Evolutionary conservation across 768 basidiomycete genomes (phyloP).

Genomic region (Boletus reticuloceps): DNA sequence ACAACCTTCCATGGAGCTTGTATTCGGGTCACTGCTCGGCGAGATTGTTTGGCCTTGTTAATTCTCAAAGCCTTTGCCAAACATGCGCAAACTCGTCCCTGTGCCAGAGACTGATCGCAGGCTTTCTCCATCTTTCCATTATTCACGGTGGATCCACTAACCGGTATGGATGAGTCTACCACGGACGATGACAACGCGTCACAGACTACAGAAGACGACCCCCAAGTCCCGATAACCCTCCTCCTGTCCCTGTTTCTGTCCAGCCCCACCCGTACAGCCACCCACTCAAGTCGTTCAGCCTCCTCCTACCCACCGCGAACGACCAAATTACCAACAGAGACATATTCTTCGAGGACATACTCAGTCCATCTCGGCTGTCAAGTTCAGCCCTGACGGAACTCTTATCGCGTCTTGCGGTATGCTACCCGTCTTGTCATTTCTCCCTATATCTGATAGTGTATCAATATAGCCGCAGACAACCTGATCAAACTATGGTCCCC

Average conservation of each 20-base stretch:
- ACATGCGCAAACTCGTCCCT: conserved; percentile 21
- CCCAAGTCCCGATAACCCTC: conserved; percentile 66
- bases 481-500: conserved; percentile 82
- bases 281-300: conserved; percentile 31
- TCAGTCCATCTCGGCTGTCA: conserved; percentile 81
- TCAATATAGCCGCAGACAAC: conserved; percentile 67
- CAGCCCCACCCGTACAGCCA: conserved; percentile 34
- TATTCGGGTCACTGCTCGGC: background rate
- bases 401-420: conserved; percentile 84
- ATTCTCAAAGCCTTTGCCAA: conserved; percentile 22
- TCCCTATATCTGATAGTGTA: background rate
- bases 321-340: conserved; percentile 67
- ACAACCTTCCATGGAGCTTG: too few species aligned
- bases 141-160: conserved; percentile 19
- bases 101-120: background rate
- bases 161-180: conserved; percentile 42
- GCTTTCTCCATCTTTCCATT: background rate
- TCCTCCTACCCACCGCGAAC: conserved; percentile 37
- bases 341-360: conserved; percentile 76
- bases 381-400: conserved; percentile 88
- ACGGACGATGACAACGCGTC: conserved; percentile 66
- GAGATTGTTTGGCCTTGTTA: conserved; percentile 22
- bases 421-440: background rate
- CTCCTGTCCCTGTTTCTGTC: conserved; percentile 16
- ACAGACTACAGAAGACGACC: conserved; percentile 84